phyloP scores from a whole-genome alignment of 73 alveolate species.

The Tetrahymena elliotti region DNA sequence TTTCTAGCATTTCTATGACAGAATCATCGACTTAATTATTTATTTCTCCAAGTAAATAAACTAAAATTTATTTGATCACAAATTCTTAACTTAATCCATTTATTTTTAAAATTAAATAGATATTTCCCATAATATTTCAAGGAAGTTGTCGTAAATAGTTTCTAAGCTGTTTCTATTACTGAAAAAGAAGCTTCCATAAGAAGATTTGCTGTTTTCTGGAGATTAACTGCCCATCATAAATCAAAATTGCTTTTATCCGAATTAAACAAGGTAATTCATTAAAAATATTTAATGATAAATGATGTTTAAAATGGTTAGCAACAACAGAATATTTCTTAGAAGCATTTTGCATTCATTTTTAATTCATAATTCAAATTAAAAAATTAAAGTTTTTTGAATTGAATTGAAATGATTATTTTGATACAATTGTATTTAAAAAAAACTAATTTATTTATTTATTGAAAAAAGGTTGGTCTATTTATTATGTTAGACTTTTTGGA shows the following conservation, averaged over 20 bases:
- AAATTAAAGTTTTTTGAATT: too few relatives aligned
- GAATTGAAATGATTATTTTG: too few relatives aligned
- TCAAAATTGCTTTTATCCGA: constrained; percentile 4
- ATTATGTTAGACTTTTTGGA: constrained; percentile 35
- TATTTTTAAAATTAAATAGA: constrained; percentile 2
- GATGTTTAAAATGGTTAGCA: too few relatives aligned
- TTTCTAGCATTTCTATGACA: constrained; percentile 30
- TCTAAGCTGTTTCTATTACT: constrained; percentile 6
- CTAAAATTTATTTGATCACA: too few relatives aligned
- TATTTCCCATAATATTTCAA: constrained; percentile 27
- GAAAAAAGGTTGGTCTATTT: constrained; percentile 29
- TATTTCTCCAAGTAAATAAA: constrained; percentile 15
- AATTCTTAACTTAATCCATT: not conserved
- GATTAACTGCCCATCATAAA: constrained; percentile 18
- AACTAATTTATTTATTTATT: not conserved
- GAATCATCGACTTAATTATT: constrained; percentile 33
- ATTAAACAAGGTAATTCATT: not conserved
- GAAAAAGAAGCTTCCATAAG: constrained; percentile 35
- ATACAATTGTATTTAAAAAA: not conserved
- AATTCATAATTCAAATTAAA: too few relatives aligned
- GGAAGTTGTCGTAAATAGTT: constrained; percentile 25
- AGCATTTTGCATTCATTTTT: too few relatives aligned
- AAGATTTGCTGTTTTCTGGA: constrained; percentile 43
- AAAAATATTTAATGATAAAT: too few relatives aligned
- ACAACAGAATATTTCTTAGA: too few relatives aligned